Evolutionary conservation across 2,329 filamentous ascomycete species (phyloP), one percentile per base, ranked within the genome.

Genomic region (Metarhizium sp.): DNA sequence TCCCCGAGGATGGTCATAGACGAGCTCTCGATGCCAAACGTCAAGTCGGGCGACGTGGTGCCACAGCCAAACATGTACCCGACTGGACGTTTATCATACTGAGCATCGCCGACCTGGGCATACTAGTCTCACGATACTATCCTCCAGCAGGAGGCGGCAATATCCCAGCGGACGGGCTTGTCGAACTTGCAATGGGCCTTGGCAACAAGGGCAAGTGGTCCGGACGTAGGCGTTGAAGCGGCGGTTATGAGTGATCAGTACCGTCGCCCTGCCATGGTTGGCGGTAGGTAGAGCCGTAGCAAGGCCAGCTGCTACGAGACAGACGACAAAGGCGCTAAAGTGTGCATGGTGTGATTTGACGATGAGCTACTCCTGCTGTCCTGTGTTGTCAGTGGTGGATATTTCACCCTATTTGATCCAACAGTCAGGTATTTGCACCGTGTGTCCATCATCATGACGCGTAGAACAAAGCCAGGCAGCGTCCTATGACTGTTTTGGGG

Each of bases 1-100:
- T 64, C 62, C 2, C 80, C 81, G 50, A 76, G 77, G 32, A 84
- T 72, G 47, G 71, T 77, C 25, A 82, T 81, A 72, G 74, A 77
- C 64, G 77, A 77, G 50, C 74, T 74, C 34, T 81, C 83, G 30
- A 86, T 75, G 25, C 79, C 78, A 43, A 87, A 72, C 56, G 69
- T 68, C 55, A 80, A 70, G 60, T 78, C 74, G 13, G 78, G 78
- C 42, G 79, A 64, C 3, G 60, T 60, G 3, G 70, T 61, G 32
- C 69, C 55, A 65, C 78, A 80, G 16, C 75, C 74, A 52, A 78
- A 69, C 3, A 68, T 72, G 58, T 75, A 66, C 14, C 75, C 75
- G 32, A 75, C 13, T 70, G 67, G 8, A 66, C 51, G 11, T 62
- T 62, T 48, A 58, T 75, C 67, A 50, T 74, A 67, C 20, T 46